Conservation (phyloP, 108 stramenopile genomes). For the Stephanodiscus triporus region DNA sequence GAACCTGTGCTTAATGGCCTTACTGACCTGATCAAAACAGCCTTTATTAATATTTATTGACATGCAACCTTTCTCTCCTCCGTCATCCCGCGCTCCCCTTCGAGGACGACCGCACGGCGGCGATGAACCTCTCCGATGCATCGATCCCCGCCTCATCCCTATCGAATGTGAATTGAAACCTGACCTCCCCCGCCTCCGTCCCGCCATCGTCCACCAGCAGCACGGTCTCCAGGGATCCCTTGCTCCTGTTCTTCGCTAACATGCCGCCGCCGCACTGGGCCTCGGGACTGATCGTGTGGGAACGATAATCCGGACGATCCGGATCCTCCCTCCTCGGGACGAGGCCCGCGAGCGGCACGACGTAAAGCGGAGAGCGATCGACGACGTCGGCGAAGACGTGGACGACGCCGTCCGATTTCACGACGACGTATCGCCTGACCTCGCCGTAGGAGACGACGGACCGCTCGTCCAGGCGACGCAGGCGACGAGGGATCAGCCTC, state of each 20-base stretch:
- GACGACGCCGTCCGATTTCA: constrained; percentile 36
- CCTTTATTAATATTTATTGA: no score
- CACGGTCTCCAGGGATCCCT: constrained; percentile 38
- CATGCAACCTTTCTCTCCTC: neutral
- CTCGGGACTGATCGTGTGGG: constrained; percentile 60
- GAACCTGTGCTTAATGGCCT: no score
- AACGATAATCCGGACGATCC: constrained; percentile 51
- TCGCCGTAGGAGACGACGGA: constrained; percentile 71
- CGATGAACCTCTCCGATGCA: constrained; percentile 15
- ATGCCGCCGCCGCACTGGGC: constrained; percentile 33
- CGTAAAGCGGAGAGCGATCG: constrained; percentile 65
- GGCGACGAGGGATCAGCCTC: constrained; percentile 29
- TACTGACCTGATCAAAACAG: no score
- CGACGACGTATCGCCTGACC: constrained; percentile 58
- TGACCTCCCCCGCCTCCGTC: constrained; percentile 49
- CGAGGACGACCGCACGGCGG: neutral
- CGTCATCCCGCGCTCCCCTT: neutral
- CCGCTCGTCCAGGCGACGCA: constrained; percentile 52
- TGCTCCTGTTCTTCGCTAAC: constrained; percentile 17
- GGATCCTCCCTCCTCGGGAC: constrained; percentile 60
- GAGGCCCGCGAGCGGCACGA: constrained; percentile 50
- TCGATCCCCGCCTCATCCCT: constrained; percentile 15
- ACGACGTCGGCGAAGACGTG: constrained; percentile 61
- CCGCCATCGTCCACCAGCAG: constrained; percentile 42
- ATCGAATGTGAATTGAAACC: constrained; percentile 74